A percentile compares a stretch with the other conserved stretches of the same genome.
These are phyloP conservation scores for Magnusiomyces suaveolens DNA, from an alignment of 1,139 yeast genomes.

Conservation along the genomic window DNA sequence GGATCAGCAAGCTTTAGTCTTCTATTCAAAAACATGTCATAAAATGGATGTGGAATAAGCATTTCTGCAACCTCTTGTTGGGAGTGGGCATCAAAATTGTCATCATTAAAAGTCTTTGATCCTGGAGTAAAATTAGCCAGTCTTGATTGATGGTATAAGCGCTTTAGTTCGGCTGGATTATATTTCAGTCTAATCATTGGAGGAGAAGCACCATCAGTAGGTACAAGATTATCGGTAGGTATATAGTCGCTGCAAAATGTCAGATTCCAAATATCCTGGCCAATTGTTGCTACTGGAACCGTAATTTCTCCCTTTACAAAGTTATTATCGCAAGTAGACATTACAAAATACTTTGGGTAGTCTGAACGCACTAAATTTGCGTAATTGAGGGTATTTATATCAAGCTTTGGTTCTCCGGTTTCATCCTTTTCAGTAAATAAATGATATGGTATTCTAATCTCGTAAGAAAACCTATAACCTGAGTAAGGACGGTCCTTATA, in stretches of 20 bases:
- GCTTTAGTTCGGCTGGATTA: background rate
- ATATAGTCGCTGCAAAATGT: slow-evolving; percentile 3
- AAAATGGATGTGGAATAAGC: background rate
- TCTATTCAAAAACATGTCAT: slow-evolving; percentile 2
- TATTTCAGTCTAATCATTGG: background rate
- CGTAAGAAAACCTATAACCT: background rate
- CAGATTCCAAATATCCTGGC: slow-evolving; percentile 1
- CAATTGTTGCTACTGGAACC: background rate
- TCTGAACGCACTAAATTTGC: background rate
- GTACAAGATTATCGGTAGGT: background rate
- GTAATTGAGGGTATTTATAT: background rate
- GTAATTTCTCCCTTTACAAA: slow-evolving; percentile 1
- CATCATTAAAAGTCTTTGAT: background rate
- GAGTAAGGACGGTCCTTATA: background rate
- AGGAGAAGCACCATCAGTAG: background rate
- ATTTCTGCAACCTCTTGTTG: background rate
- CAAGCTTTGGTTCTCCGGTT: background rate
- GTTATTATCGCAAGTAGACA: slow-evolving; percentile 1
- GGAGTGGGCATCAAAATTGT: background rate
- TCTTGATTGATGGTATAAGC: background rate
- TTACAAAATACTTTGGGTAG: slow-evolving; percentile 1
- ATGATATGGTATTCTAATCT: background rate
- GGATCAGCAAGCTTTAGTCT: background rate
- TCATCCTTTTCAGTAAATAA: background rate
- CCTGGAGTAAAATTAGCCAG: background rate